A percentile compares a stretch with the other conserved stretches of the same genome.
Evolutionary conservation across 345 rosid species (phyloP).

Genomic region (Acer saccharum): DNA sequence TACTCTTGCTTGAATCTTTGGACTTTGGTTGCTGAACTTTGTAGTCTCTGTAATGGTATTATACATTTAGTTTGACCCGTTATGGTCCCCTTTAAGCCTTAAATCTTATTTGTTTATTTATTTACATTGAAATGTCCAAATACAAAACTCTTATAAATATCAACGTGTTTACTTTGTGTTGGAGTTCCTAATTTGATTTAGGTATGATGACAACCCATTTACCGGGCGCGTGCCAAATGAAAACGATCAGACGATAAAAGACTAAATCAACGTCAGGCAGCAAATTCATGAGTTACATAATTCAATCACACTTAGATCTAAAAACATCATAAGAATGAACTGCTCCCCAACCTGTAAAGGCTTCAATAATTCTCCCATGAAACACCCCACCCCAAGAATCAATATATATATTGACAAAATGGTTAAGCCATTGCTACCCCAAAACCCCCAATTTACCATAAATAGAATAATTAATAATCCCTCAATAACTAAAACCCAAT

Average conservation of each 20-base stretch:
- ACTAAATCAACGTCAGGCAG: background rate
- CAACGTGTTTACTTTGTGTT: background rate
- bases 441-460: background rate
- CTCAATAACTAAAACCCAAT: background rate
- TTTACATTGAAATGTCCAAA: background rate
- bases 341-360: background rate
- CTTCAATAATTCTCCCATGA: constrained; percentile 1
- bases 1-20: background rate
- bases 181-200: background rate
- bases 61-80: background rate
- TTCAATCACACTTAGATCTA: background rate
- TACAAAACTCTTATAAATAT: background rate
- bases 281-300: background rate
- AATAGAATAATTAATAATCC: background rate
- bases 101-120: background rate
- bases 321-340: background rate
- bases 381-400: constrained; percentile 4
- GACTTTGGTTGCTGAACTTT: constrained; percentile 12
- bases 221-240: too few species aligned
- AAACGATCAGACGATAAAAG: too few species aligned
- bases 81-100: background rate
- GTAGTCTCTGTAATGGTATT: background rate
- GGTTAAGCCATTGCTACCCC: background rate
- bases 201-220: background rate
- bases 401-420: background rate